These are phyloP conservation scores for Triticum monococcum DNA, from an alignment of 176 grass and related monocot species.

Conservation along the genomic window DNA sequence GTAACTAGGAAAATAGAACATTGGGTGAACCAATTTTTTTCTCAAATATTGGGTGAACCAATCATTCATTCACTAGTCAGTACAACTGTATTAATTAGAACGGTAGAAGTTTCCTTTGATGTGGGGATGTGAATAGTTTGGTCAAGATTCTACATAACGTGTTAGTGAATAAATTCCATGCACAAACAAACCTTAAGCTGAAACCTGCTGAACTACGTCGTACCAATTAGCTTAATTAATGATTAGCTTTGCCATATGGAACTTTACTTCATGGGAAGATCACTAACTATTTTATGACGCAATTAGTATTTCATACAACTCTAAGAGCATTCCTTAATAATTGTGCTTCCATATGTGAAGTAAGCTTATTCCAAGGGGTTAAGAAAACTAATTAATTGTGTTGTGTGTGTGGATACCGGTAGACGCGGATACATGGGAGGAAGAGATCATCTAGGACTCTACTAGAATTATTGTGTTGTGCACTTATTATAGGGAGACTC, in stretches of 20 bases:
- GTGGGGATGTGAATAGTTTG: not conserved
- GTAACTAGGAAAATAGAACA: no score
- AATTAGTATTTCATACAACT: not conserved
- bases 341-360: not conserved
- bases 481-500: conserved; percentile 34
- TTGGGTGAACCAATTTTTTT: no score
- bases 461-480: conserved; percentile 29
- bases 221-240: not conserved
- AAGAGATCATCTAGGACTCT: conserved; percentile 14
- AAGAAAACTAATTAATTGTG: not conserved
- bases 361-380: not conserved
- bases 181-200: not conserved
- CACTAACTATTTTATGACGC: not conserved
- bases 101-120: not conserved
- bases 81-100: not conserved
- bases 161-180: not conserved
- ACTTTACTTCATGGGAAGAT: not conserved
- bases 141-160: not conserved
- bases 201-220: not conserved
- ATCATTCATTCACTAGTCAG: not conserved
- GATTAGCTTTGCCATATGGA: no score
- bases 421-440: not conserved
- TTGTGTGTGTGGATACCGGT: not conserved
- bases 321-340: not conserved
- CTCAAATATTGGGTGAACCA: no score